These are phyloP conservation scores for Dothistroma septosporum DNA, from an alignment of 2,329 filamentous ascomycete species.

Conservation along the genomic window DNA sequence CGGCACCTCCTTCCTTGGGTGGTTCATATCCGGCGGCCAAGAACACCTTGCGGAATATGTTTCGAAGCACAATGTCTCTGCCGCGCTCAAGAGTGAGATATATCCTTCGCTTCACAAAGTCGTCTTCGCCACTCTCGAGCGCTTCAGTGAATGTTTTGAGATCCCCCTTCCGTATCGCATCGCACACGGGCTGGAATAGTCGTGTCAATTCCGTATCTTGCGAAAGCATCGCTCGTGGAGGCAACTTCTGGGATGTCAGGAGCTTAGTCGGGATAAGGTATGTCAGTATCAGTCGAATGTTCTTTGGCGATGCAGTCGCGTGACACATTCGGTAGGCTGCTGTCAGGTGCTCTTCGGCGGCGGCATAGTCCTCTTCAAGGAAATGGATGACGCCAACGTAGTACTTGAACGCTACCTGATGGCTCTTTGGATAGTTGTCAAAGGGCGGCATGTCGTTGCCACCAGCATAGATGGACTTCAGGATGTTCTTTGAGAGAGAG, in stretches of 20 bases:
- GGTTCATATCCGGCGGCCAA: conserved; percentile 78
- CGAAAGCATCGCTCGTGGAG: conserved; percentile 64
- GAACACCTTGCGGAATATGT: conserved; percentile 88
- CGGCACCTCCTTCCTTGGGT: conserved; percentile 57
- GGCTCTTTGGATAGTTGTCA: conserved; percentile 76
- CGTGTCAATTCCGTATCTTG: conserved; percentile 71
- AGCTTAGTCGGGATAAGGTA: conserved; percentile 94
- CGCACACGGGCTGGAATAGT: conserved; percentile 72
- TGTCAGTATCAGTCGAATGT: conserved; percentile 87
- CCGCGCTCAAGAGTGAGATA: conserved; percentile 92
- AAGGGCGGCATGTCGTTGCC: conserved; percentile 70
- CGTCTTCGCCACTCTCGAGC: conserved; percentile 76
- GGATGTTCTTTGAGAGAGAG: conserved; percentile 81
- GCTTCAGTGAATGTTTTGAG: conserved; percentile 79
- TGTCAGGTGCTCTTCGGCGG: conserved; percentile 76
- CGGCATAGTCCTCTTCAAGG: conserved; percentile 82
- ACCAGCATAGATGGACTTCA: conserved; percentile 74
- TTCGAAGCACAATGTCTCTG: conserved; percentile 85
- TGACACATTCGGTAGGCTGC: conserved; percentile 81
- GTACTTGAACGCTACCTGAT: conserved; percentile 93
- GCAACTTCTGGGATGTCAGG: conserved; percentile 79
- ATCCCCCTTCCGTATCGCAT: conserved; percentile 77
- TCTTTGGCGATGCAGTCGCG: conserved; percentile 58
- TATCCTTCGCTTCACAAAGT: conserved; percentile 87
- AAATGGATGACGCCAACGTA: conserved; percentile 93